Evolutionary conservation across 306 rosid genomes (phyloP).

Genomic region (Hippophae rhamnoides): DNA sequence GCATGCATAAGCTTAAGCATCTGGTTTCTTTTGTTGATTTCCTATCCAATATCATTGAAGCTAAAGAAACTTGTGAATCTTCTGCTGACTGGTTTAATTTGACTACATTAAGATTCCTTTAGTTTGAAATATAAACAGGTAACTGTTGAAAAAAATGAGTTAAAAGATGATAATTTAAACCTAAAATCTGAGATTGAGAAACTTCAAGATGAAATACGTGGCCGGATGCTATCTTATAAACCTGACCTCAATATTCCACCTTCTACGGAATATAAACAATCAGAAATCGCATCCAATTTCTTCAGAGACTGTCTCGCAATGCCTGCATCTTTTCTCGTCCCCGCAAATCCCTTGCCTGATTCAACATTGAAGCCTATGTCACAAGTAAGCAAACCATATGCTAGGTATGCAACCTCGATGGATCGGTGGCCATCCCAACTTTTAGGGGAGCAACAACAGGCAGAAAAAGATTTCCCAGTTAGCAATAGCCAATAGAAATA

Average conservation of each 20-base stretch:
- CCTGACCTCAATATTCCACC: constrained; percentile 69
- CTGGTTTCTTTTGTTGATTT: not conserved
- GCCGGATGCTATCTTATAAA: constrained; percentile 45
- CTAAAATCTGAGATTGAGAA: constrained; percentile 58
- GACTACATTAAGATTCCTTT: constrained; percentile 1
- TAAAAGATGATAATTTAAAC: constrained; percentile 60
- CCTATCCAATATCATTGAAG: not conserved
- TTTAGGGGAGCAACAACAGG: constrained; percentile 47
- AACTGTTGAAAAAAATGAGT: constrained; percentile 63
- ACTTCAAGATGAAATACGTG: constrained; percentile 56
- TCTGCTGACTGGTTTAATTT: constrained; percentile 1
- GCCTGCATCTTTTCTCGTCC: constrained; percentile 34
- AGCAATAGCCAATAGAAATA: constrained; percentile 9
- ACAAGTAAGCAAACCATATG: constrained; percentile 71
- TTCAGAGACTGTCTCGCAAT: constrained; percentile 33
- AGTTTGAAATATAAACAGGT: constrained; percentile 39
- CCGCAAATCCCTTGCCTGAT: constrained; percentile 48
- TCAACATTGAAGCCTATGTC: constrained; percentile 29
- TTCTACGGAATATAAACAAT: constrained; percentile 19
- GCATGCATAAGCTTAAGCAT: not conserved
- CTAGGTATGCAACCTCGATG: constrained; percentile 81
- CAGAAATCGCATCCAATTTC: constrained; percentile 29
- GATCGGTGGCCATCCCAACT: constrained; percentile 81
- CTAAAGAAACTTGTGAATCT: not conserved
- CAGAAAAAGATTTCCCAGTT: constrained; percentile 11